Base-by-base conservation (phyloP, 768 basidiomycete genomes). In the Nidularia pulvinata region DNA sequence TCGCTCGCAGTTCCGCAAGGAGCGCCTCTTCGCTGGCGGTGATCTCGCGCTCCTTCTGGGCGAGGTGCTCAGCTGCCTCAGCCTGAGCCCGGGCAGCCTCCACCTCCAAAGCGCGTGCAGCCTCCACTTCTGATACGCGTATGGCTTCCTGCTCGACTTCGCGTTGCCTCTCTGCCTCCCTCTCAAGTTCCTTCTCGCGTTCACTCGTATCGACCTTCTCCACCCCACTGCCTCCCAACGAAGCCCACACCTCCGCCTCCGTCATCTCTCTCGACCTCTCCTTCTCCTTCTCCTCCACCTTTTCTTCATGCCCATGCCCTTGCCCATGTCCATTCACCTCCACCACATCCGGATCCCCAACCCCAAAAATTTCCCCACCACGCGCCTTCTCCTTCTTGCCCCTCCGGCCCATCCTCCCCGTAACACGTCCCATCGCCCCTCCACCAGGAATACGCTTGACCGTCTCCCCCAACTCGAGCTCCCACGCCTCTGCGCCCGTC, bases 391-490 rank as follows among this genome's bases (percentile, higher is more conserved):
- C 34, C 34, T 34, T 46, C 50, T 48, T 42, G 10, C 1, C 25
- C 19, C 19, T 50, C 48, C 13, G 50, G 39, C 5, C 19, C 35
- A 7, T 30, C 19, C 25, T 53, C 46, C 33, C 55, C 36, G 48
- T 51, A 30, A 25, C 37, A 30, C 10, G 2, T 10, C 11, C 0
- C 10, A 22, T 5, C 52, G 9, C 47, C 39, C 7, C 45, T 19
- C 45, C n/a, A 10, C 43, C 11, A 39, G 10, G 22, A 1, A 63
- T 58, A 14, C 61, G 54, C 47, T 65, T 67, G 7, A 67, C 66
- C 7, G 66, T 67, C 37, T 67, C 64, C 2, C 66, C 66, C 9
- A 65, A 50, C 56, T 64, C 66, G 43, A 67, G 57, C 56, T 67
- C 66, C 66, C 64, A 67, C 1, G 66, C 66, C 16, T 64, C 62